phyloP scores from a whole-genome alignment of 2,329 filamentous ascomycete species.

The Zymoseptoria ardabiliae region DNA sequence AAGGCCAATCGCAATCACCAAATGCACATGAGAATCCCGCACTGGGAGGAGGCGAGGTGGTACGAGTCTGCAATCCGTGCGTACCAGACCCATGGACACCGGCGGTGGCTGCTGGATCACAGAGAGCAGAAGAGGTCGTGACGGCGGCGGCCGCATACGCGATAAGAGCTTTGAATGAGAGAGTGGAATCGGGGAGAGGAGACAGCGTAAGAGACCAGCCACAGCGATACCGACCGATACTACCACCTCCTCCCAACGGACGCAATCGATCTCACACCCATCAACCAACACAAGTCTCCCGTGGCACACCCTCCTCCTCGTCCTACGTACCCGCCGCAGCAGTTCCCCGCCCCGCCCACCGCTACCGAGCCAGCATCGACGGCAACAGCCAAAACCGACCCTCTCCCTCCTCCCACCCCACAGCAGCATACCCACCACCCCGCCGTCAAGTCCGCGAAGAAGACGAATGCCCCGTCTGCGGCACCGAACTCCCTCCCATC shows the following conservation, averaged over 20 bases:
- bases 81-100: slow-evolving; percentile 53
- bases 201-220: not conserved
- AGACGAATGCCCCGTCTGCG: slow-evolving; percentile 73
- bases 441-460: slow-evolving; percentile 49
- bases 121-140: not conserved
- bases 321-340: not conserved
- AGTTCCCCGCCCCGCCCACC: not conserved
- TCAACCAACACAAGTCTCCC: not conserved
- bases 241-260: not conserved
- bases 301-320: not conserved
- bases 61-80: slow-evolving; percentile 65
- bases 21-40: slow-evolving; percentile 35
- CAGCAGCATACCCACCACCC: slow-evolving; percentile 1
- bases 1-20: slow-evolving; percentile 24
- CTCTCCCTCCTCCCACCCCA: not conserved
- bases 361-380: not conserved
- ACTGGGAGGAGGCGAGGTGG: slow-evolving; percentile 58
- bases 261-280: not conserved
- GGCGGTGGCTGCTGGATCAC: slow-evolving; percentile 1
- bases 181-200: not conserved
- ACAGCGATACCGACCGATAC: not conserved
- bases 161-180: not conserved
- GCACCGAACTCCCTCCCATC: slow-evolving; percentile 58
- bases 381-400: not conserved
- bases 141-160: not conserved